Conservation (phyloP, 768 basidiomycete genomes). For the Lentinula detonsa region DNA sequence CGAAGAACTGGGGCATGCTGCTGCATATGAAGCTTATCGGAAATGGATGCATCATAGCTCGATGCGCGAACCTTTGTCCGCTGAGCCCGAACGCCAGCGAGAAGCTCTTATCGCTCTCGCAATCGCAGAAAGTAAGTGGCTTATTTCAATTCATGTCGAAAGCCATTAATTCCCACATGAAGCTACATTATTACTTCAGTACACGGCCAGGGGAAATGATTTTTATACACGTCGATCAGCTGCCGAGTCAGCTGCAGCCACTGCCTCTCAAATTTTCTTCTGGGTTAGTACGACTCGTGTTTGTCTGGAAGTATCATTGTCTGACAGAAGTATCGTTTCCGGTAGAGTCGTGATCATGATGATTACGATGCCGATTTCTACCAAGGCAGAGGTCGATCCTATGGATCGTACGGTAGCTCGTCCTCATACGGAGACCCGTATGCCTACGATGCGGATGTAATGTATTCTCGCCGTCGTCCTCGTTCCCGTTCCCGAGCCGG, state of each 20-base stretch:
- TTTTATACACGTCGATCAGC: slow-evolving; percentile 42
- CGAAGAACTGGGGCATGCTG: slow-evolving; percentile 65
- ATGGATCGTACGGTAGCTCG: slow-evolving; percentile 14
- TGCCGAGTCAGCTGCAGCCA: slow-evolving; percentile 63
- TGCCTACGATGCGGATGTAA: slow-evolving; percentile 25
- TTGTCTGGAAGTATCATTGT: background rate
- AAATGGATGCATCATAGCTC: slow-evolving; percentile 55
- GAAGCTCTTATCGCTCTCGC: slow-evolving; percentile 66
- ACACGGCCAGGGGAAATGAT: slow-evolving; percentile 37
- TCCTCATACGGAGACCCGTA: slow-evolving; percentile 31
- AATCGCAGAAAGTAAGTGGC: slow-evolving; percentile 56
- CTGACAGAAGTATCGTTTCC: slow-evolving; percentile 2
- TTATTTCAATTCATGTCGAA: background rate
- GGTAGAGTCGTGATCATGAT: slow-evolving; percentile 25
- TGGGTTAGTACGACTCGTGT: slow-evolving; percentile 29
- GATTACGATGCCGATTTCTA: slow-evolving; percentile 34
- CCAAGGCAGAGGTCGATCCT: slow-evolving; percentile 16
- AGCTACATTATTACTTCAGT: slow-evolving; percentile 57
- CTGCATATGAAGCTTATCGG: slow-evolving; percentile 72
- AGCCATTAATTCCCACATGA: slow-evolving; percentile 2
- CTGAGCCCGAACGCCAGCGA: slow-evolving; percentile 53
- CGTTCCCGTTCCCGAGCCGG: slow-evolving; percentile 32
- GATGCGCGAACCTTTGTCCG: slow-evolving; percentile 50
- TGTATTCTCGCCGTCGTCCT: slow-evolving; percentile 20
- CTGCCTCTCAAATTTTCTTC: slow-evolving; percentile 55